Base-by-base conservation (phyloP, 2,329 filamentous ascomycete species). In the Xylariomycetidae sp. region DNA sequence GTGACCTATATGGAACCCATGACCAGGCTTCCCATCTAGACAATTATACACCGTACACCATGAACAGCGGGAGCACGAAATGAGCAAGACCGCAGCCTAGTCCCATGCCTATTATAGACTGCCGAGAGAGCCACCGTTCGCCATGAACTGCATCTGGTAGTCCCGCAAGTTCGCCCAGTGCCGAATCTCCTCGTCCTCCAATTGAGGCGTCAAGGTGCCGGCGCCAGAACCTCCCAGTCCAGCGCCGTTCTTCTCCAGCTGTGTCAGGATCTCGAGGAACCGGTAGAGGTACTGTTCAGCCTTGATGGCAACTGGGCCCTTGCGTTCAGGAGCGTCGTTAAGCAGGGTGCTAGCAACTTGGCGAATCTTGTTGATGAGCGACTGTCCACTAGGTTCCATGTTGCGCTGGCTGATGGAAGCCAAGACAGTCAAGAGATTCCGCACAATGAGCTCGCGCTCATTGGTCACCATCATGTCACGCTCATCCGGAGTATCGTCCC, bases 271-370 rank as follows among this genome's bases (percentile, higher is more conserved):
- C 24, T 85, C 80, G 10, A 92, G 68, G 47, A 92, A 85, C 7
- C 75, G 75, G 31, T 68, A 70, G 0, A 93, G 68, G 28, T 85
- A 82, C 26, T 82, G 77, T 55, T 90, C 82, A 9, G 82, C 76
- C 56, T 71, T 70, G 19, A 66, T 48, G 3, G 70, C 70, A 7
- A 71, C 57, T 38, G 60, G 64, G 0, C 70, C 71, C 46, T 74
- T 75, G 12, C 68, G 62, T 36, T 72, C 68, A 0, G 62, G 61
- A 4, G 64, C 57, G 32, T 67, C 66, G 41, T 84, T 78, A 30
- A 93, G 72, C 6, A 94, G 69, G 0, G 86, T 92, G 18, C 81
- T 82, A 2, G 86, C 86, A 24, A 94, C 82, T 52, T 85, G 82
- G 8, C 86, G 82, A 46, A 94, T 85, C 65, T 94, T 93, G 64